These are phyloP conservation scores for Pseudocercospora fuligena DNA, from an alignment of 2,329 filamentous ascomycete genomes.

Conservation along the genomic window DNA sequence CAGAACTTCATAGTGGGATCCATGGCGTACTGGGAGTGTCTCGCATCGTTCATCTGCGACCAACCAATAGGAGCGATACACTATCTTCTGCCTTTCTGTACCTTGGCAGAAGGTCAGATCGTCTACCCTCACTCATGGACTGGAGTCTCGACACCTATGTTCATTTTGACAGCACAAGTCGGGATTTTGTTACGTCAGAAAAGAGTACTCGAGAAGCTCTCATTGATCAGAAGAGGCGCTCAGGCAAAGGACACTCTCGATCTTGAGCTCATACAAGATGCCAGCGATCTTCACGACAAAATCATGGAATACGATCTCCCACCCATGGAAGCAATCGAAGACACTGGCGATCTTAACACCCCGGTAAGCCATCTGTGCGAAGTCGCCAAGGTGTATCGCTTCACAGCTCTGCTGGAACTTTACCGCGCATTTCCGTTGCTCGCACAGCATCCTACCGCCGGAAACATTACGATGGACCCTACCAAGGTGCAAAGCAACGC, in stretches of 20 bases:
- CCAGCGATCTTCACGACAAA: constrained; percentile 10
- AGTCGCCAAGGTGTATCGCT: constrained; percentile 21
- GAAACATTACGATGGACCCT: background rate
- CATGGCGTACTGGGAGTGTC: constrained; percentile 27
- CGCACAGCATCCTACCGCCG: background rate
- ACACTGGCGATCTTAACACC: constrained; percentile 22
- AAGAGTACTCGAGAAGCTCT: constrained; percentile 13
- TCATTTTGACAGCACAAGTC: constrained; percentile 21
- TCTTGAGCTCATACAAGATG: constrained; percentile 13
- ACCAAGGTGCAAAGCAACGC: background rate
- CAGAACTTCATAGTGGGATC: constrained; percentile 26
- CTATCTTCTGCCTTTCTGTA: constrained; percentile 17
- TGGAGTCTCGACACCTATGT: constrained; percentile 20
- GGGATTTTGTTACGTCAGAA: constrained; percentile 21
- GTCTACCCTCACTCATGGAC: constrained; percentile 25
- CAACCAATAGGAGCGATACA: constrained; percentile 16
- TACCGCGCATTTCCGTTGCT: constrained; percentile 21
- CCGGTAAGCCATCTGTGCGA: constrained; percentile 21
- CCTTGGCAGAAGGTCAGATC: constrained; percentile 15
- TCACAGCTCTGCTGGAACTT: constrained; percentile 21
- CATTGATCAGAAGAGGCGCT: background rate
- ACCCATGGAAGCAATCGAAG: constrained; percentile 8
- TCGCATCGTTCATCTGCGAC: constrained; percentile 24
- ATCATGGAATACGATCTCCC: constrained; percentile 13
- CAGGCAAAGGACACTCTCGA: background rate